Conservation (phyloP, 257 asterid species). For the Mentha longifolia region DNA sequence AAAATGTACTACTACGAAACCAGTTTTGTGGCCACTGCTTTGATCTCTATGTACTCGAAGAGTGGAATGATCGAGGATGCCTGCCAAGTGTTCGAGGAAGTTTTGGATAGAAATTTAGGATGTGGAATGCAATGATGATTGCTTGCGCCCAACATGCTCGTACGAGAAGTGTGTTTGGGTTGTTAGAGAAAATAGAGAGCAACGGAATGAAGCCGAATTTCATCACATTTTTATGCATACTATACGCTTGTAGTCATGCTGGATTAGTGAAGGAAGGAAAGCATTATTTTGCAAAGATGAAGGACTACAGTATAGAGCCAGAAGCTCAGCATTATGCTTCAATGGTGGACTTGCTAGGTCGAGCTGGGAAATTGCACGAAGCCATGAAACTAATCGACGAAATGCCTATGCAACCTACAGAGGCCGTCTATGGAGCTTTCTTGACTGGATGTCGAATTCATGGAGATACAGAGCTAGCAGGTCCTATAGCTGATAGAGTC, state of each 20-base stretch:
- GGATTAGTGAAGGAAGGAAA: constrained; percentile 74
- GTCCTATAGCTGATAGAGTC: constrained; percentile 79
- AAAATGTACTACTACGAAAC: constrained; percentile 56
- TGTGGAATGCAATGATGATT: constrained; percentile 63
- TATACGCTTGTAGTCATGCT: constrained; percentile 84
- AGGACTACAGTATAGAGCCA: constrained; percentile 60
- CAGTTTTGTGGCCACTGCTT: constrained; percentile 72
- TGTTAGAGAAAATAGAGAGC: constrained; percentile 56
- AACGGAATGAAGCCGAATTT: constrained; percentile 65
- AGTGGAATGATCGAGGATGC: constrained; percentile 76
- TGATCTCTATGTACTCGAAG: constrained; percentile 82
- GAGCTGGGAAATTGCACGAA: constrained; percentile 80
- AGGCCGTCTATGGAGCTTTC: constrained; percentile 87
- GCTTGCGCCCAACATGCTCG: constrained; percentile 87
- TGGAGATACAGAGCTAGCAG: constrained; percentile 64
- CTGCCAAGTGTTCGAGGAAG: constrained; percentile 64
- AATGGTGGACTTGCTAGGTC: constrained; percentile 85
- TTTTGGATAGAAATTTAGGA: constrained; percentile 61
- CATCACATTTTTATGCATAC: constrained; percentile 67
- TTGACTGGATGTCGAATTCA: constrained; percentile 83
- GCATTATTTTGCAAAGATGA: constrained; percentile 66
- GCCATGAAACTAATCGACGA: constrained; percentile 63
- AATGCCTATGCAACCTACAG: constrained; percentile 85
- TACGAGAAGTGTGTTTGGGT: constrained; percentile 54
- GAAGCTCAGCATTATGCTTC: constrained; percentile 84